Evolutionary conservation across 2,329 filamentous ascomycete species (phyloP).

Genomic region (Nakataea oryzae): DNA sequence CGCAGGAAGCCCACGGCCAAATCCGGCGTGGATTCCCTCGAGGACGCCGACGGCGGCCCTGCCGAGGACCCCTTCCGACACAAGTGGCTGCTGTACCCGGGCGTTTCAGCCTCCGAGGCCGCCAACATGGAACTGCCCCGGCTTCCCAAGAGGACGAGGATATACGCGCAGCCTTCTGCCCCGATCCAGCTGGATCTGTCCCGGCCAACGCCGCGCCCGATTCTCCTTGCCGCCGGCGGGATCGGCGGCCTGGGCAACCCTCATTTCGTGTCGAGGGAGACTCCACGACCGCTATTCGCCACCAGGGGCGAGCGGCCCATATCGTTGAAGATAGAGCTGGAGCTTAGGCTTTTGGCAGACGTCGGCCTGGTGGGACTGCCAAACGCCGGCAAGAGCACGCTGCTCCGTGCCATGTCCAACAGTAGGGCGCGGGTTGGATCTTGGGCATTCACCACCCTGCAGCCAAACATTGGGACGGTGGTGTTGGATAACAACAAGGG

Average conservation of each 20-base stretch:
- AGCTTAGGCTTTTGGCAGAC: conserved; percentile 90
- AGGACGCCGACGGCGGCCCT: conserved; percentile 12
- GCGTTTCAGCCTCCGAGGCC: conserved; percentile 60
- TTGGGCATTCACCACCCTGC: conserved; percentile 95
- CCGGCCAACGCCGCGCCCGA: conserved; percentile 68
- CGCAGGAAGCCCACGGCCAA: conserved; percentile 6
- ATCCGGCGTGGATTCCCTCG: conserved; percentile 1
- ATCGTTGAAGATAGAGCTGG: conserved; percentile 70
- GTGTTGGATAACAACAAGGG: conserved; percentile 82
- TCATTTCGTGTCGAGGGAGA: conserved; percentile 73
- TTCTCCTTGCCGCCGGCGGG: conserved; percentile 78
- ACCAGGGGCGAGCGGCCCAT: conserved; percentile 76
- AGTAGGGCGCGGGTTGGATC: conserved; percentile 81
- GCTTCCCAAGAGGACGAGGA: conserved; percentile 38
- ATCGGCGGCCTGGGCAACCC: conserved; percentile 88
- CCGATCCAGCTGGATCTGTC: conserved; percentile 67
- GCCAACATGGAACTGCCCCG: conserved; percentile 38
- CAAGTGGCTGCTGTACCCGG: conserved; percentile 83
- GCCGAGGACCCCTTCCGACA: conserved; percentile 42
- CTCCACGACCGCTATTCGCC: conserved; percentile 72
- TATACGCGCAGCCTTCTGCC: conserved; percentile 57
- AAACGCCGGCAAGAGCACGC: conserved; percentile 91
- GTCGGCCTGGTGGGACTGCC: conserved; percentile 90
- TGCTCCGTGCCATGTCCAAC: conserved; percentile 78
- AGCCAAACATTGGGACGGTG: conserved; percentile 87